Conservation (phyloP, 768 basidiomycete species). For the Boletus tylopilopsis region DNA sequence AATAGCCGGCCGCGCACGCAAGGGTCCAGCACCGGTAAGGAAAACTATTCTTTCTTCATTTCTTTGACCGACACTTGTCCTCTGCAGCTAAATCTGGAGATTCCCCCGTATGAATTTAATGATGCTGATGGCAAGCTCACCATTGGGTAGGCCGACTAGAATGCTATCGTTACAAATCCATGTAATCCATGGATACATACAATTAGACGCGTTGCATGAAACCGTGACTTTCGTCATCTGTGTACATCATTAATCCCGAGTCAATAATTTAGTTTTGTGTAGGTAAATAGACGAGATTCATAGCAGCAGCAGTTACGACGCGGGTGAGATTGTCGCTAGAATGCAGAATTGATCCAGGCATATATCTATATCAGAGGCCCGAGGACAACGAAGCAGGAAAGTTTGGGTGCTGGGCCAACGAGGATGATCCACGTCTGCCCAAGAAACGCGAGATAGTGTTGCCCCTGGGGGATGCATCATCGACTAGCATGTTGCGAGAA, state of each 20-base stretch:
- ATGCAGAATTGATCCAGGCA: background rate
- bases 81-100: constrained; percentile 83
- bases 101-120: constrained; percentile 85
- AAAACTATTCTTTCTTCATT: background rate
- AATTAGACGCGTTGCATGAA: constrained; percentile 23
- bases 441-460: constrained; percentile 23
- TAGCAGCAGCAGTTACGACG: background rate
- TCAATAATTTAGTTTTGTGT: too few relatives aligned
- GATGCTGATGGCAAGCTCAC: constrained; percentile 84
- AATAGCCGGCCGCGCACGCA: constrained; percentile 88
- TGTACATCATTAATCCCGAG: background rate
- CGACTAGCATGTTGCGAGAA: constrained; percentile 12
- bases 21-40: constrained; percentile 93
- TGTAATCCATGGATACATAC: constrained; percentile 19
- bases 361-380: background rate
- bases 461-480: constrained; percentile 12
- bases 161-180: constrained; percentile 10
- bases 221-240: background rate
- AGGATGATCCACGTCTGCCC: constrained; percentile 10
- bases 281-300: background rate
- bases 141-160: constrained; percentile 56
- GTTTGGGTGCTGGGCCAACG: constrained; percentile 1
- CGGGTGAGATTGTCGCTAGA: background rate
- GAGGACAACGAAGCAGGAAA: background rate
- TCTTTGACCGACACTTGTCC: constrained; percentile 9